Evolutionary conservation across 306 rosid species (phyloP), one percentile per base, ranked within the genome.

Genomic region (Castanea crenata): DNA sequence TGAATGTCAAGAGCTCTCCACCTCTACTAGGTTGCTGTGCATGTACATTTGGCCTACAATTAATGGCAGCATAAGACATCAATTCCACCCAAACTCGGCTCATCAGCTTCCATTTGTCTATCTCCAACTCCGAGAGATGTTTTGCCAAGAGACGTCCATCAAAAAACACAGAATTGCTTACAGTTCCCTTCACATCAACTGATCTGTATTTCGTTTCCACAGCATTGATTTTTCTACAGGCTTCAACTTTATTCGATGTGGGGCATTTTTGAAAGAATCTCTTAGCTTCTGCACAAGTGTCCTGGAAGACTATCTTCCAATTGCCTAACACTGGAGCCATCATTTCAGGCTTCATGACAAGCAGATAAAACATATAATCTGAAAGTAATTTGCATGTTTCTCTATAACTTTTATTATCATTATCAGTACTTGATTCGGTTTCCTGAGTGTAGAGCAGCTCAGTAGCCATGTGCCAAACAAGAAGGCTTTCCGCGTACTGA

Each of bases 381-480:
- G 86, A 83, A 46, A 83, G 11, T 0, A 49, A 20, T 54, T 78
- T 79, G 73, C 83, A 78, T 20, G 59, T 49, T 20, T 12, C 5
- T 21, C 63, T 52, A 11, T 64, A 7, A 16, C 6, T 14, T 0
- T 52, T 0, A 2, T 5, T 19, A 10, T 5, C 57, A 7, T 15
- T 16, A 2, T 6, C 1, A 1, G 18, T 0, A 12, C 0, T 5
- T 20, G 56, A 1, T 56, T 13, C 0, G 65, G 0, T 10, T 29
- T 41, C 5, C 1, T 29, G n/a, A 29, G 8, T 54, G 59, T 38
- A 69, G 2, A 83, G 67, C 18, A 79, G 38, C 46, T 83, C 77
- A 0, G 86, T 83, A 14, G 83, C 86, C 34, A 79, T 25, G 79
- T 83, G 86, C 86, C 83, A 83, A 5, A 78, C 14, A 25, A 83